A percentile compares a stretch with the other conserved stretches of the same genome.
phyloP scores from a whole-genome alignment of 2,329 filamentous ascomycete genomes.

The Torrubiella hemipterigena region DNA sequence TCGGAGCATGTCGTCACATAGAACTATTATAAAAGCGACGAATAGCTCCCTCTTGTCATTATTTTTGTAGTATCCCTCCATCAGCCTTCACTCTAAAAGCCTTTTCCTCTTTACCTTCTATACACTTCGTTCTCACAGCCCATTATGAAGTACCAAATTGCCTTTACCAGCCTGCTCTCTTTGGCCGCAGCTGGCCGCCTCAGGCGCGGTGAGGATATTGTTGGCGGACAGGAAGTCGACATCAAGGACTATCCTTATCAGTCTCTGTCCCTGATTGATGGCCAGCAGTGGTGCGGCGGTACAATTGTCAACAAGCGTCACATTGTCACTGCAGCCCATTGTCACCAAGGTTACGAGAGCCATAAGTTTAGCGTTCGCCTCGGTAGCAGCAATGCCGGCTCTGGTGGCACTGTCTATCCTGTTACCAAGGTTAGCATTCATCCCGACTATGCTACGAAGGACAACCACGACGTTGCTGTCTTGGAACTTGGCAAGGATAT shows the following conservation, averaged over 20 bases:
- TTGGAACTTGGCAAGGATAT: neutral
- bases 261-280: neutral
- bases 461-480: neutral
- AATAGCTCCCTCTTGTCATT: too few relatives aligned
- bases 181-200: neutral
- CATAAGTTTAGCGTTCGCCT: neutral
- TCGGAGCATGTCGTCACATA: too few relatives aligned
- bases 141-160: neutral
- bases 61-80: too few relatives aligned
- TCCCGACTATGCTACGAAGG: neutral
- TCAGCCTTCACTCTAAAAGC: too few relatives aligned
- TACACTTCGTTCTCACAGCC: neutral
- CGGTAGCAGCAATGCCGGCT: neutral
- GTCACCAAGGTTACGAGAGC: neutral
- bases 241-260: neutral
- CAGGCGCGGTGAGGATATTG: neutral
- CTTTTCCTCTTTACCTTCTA: too few relatives aligned
- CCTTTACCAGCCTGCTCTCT: neutral
- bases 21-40: too few relatives aligned
- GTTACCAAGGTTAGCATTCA: neutral
- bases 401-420: neutral
- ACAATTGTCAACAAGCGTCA: neutral
- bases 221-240: neutral
- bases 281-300: neutral
- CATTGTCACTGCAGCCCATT: neutral